Conservation (phyloP, 805 yeast species). For the Zygotorulaspora chibaensis region DNA sequence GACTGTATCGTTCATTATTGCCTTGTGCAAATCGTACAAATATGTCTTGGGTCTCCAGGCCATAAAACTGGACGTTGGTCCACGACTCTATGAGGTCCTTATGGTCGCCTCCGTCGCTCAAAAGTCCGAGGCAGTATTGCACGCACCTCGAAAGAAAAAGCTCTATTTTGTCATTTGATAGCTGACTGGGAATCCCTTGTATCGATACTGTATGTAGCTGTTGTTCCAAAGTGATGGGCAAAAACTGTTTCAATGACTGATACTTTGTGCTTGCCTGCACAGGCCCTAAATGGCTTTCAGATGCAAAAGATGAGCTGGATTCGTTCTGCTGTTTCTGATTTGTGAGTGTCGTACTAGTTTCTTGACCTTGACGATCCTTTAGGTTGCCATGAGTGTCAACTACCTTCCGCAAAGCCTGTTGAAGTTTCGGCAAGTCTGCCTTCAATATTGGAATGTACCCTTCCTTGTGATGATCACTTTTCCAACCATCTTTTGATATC, state of each 20-base stretch:
- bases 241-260: slow-evolving; percentile 23
- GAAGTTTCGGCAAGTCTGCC: slow-evolving; percentile 22
- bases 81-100: slow-evolving; percentile 12
- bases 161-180: slow-evolving; percentile 13
- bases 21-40: slow-evolving; percentile 16
- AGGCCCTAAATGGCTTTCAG: background rate
- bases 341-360: background rate
- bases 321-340: background rate
- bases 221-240: slow-evolving; percentile 26
- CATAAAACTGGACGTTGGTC: slow-evolving; percentile 15
- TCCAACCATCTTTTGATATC: slow-evolving; percentile 20
- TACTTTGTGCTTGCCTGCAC: slow-evolving; percentile 6
- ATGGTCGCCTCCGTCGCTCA: slow-evolving; percentile 1
- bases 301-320: background rate
- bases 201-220: slow-evolving; percentile 26
- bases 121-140: background rate
- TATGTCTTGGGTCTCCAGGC: slow-evolving; percentile 17
- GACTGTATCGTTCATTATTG: slow-evolving; percentile 4
- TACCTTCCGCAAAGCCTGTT: slow-evolving; percentile 10
- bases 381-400: background rate
- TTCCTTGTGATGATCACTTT: slow-evolving; percentile 19
- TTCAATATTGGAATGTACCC: slow-evolving; percentile 29
- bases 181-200: slow-evolving; percentile 15
- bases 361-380: background rate
- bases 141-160: slow-evolving; percentile 9